Evolutionary conservation across 164 flowering plant genomes (phyloP).

Genomic region (Vitis riparia): DNA sequence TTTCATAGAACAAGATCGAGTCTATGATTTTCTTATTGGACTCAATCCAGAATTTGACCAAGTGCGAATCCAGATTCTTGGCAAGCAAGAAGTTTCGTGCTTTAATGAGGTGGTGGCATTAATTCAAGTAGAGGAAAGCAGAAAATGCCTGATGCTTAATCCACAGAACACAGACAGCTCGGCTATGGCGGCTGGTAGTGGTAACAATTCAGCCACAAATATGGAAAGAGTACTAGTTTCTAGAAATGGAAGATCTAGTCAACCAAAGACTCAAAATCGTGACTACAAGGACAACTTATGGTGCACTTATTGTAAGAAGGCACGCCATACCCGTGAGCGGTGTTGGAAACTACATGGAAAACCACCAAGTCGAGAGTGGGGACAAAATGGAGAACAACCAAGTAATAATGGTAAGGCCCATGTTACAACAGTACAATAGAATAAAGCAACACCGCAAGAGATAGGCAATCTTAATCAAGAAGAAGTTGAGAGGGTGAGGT

Average conservation of each 20-base stretch:
- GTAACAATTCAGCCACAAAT: background rate
- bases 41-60: too few relatives aligned
- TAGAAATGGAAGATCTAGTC: background rate
- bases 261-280: too few relatives aligned
- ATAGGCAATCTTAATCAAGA: background rate
- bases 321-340: background rate
- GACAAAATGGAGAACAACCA: background rate
- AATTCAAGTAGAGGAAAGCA: background rate
- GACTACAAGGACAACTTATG: background rate
- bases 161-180: background rate
- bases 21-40: too few relatives aligned
- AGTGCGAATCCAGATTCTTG: too few relatives aligned
- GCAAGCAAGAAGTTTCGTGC: too few relatives aligned
- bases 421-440: background rate
- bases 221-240: background rate
- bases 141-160: too few relatives aligned
- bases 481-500: slow-evolving; percentile 1
- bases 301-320: slow-evolving; percentile 6
- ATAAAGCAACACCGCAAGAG: background rate
- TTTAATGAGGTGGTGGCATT: background rate
- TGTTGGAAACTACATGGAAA: slow-evolving; percentile 4
- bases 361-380: background rate
- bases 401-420: background rate
- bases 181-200: background rate
- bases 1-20: background rate